Evolutionary conservation across 2,329 filamentous ascomycete species (phyloP).

Genomic region (Talaromyces marneffei): DNA sequence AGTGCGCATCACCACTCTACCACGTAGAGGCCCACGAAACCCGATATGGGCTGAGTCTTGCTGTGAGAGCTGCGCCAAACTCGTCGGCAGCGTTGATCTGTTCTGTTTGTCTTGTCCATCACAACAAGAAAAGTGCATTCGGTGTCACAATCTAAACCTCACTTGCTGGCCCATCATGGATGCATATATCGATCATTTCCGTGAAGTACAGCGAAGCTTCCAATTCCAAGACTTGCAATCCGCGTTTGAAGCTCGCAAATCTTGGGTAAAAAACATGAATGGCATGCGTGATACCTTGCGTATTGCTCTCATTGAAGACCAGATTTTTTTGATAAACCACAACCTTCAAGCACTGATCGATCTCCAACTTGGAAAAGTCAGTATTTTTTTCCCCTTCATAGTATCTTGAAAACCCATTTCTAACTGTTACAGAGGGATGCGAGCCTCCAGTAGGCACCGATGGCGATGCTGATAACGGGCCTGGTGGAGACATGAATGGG

Average conservation of each 20-base stretch:
- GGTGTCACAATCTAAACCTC: neutral
- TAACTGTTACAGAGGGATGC: neutral
- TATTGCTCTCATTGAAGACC: neutral
- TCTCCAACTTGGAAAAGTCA: neutral
- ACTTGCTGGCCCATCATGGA: neutral
- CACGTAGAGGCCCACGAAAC: neutral
- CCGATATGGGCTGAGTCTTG: neutral
- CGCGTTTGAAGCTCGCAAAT: neutral
- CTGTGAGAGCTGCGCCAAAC: neutral
- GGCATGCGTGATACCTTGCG: neutral
- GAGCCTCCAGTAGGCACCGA: conserved; percentile 15
- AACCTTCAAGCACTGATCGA: neutral
- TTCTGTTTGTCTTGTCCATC: neutral
- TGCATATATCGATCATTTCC: neutral
- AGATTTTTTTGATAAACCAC: neutral
- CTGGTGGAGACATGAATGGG: conserved; percentile 38
- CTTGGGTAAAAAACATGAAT: neutral
- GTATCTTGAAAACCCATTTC: no score
- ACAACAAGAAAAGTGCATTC: neutral
- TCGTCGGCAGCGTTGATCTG: neutral
- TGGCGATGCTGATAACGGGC: conserved; percentile 19
- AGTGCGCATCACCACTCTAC: neutral
- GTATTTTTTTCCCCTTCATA: neutral
- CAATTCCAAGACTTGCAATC: neutral
- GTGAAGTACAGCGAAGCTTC: neutral